Base-by-base conservation (phyloP, 345 rosid genomes). In the Raphanus sativus region DNA sequence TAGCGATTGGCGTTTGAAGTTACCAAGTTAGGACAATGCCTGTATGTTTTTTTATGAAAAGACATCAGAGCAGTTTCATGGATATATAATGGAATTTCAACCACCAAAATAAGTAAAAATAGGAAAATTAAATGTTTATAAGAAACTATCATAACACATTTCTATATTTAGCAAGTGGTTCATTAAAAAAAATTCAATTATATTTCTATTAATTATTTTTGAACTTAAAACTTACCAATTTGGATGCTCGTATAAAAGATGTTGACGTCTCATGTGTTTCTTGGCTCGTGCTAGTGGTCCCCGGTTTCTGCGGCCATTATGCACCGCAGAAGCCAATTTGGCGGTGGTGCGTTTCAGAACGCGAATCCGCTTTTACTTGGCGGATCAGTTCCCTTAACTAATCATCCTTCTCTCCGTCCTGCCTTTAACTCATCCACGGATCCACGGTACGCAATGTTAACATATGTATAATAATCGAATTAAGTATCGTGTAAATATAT, bases 361-460 rank as follows among this genome's bases (percentile, higher is more conserved):
- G 73, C 32, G 1, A 60, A 33, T 0, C 77, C 77, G 9, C 73
- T 78, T 66, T 50, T 78, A 73, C 74, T 78, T 11, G 81, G 81
- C 17, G 77, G 81, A 10, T 71, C 81, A 50, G 58, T 67, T 78
- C 81, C 77, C 1, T 61, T 78, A 5, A 21, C 80, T 60, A 60
- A 60, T 67, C 74, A 48, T 73, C 29, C 73, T 33, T 34, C 64
- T 5, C 26, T 65, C 5, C 70, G 21, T 45, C 70, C 70, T 25
- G 12, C 58, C 15, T 42, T 12, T 30, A 66, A 66, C 29, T 40
- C 56, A 16, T 45, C 58, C 1, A 55, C 24, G 10, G 65, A 8
- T 70, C 75, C 80, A 54, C 60, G 81, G 81, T 77, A 7, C n/a
- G 32, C 24, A 65, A 25, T 48, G 6, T 48, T 48, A 38, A 38